Conservation (phyloP, 768 basidiomycete species). For the Agrocybe praecox region DNA sequence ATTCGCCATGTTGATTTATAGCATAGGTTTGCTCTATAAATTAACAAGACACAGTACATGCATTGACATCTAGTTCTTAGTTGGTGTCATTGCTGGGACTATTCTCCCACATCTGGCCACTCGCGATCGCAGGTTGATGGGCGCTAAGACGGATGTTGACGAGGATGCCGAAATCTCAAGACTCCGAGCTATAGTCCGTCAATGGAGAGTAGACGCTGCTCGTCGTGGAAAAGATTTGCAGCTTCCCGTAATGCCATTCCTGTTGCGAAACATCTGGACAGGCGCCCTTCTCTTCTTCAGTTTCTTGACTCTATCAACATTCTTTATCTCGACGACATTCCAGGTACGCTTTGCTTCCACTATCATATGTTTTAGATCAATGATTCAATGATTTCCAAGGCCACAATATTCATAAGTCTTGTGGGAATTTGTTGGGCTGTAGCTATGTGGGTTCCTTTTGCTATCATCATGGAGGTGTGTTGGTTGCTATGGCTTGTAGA, state of each 20-base stretch:
- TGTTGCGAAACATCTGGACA: slow-evolving; percentile 93
- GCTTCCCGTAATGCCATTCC: slow-evolving; percentile 87
- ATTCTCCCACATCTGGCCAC: slow-evolving; percentile 80
- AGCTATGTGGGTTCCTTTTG: slow-evolving; percentile 97
- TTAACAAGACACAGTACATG: neutral
- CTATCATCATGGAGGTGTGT: slow-evolving; percentile 94
- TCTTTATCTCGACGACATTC: slow-evolving; percentile 81
- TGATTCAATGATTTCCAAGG: slow-evolving; percentile 38
- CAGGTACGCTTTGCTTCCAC: slow-evolving; percentile 45
- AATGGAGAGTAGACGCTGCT: slow-evolving; percentile 87
- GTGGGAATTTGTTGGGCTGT: slow-evolving; percentile 97
- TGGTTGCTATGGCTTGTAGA: neutral
- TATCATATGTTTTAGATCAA: neutral
- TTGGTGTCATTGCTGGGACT: slow-evolving; percentile 83
- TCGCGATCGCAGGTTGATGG: slow-evolving; percentile 80
- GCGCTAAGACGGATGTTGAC: slow-evolving; percentile 68
- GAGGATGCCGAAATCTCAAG: slow-evolving; percentile 75
- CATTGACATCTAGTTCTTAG: slow-evolving; percentile 39
- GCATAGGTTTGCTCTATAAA: slow-evolving; percentile 62
- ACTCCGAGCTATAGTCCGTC: slow-evolving; percentile 68
- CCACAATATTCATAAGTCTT: slow-evolving; percentile 79
- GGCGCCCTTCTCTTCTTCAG: slow-evolving; percentile 83
- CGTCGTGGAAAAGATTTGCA: slow-evolving; percentile 71
- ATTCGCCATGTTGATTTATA: slow-evolving; percentile 89
- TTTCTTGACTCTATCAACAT: slow-evolving; percentile 78